Conservation (phyloP, 2,329 filamentous ascomycete species). For the Phaeophleospora eucalypticola region DNA sequence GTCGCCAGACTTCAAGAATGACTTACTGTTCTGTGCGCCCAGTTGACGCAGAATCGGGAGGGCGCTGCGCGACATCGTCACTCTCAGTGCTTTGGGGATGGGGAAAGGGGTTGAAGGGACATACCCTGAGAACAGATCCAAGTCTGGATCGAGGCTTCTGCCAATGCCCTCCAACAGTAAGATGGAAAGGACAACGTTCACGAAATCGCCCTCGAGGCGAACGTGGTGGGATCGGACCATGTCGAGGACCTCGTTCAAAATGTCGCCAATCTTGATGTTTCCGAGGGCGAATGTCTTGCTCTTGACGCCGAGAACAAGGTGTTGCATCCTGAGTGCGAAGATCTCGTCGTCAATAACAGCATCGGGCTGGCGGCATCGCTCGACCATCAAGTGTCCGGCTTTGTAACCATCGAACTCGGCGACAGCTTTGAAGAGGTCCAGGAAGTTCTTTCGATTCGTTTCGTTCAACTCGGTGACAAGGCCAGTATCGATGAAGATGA, state of each 20-base stretch:
- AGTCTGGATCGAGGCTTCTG: slow-evolving; percentile 74
- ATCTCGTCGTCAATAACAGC: slow-evolving; percentile 84
- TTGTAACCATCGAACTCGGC: slow-evolving; percentile 97
- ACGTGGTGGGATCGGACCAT: slow-evolving; percentile 95
- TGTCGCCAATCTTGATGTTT: slow-evolving; percentile 93
- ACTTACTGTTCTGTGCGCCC: slow-evolving; percentile 68
- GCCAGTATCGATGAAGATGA: slow-evolving; percentile 96
- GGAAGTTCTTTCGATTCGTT: slow-evolving; percentile 81
- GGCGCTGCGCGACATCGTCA: slow-evolving; percentile 53
- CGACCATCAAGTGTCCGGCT: slow-evolving; percentile 91
- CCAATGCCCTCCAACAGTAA: slow-evolving; percentile 92
- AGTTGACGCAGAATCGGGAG: slow-evolving; percentile 87
- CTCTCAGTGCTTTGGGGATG: background rate
- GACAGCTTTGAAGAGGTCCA: slow-evolving; percentile 91
- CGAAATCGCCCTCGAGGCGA: slow-evolving; percentile 91
- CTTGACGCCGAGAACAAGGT: slow-evolving; percentile 88
- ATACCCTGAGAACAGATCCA: slow-evolving; percentile 77
- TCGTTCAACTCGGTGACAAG: slow-evolving; percentile 90
- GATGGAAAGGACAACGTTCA: slow-evolving; percentile 96
- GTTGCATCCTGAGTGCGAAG: slow-evolving; percentile 95
- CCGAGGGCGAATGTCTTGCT: slow-evolving; percentile 84
- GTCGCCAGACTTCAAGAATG: slow-evolving; percentile 46
- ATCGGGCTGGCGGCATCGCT: slow-evolving; percentile 86
- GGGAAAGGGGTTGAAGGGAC: slow-evolving; percentile 15
- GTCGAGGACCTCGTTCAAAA: slow-evolving; percentile 79